phyloP scores from a whole-genome alignment of 768 basidiomycete species.

The Russula emetica region DNA sequence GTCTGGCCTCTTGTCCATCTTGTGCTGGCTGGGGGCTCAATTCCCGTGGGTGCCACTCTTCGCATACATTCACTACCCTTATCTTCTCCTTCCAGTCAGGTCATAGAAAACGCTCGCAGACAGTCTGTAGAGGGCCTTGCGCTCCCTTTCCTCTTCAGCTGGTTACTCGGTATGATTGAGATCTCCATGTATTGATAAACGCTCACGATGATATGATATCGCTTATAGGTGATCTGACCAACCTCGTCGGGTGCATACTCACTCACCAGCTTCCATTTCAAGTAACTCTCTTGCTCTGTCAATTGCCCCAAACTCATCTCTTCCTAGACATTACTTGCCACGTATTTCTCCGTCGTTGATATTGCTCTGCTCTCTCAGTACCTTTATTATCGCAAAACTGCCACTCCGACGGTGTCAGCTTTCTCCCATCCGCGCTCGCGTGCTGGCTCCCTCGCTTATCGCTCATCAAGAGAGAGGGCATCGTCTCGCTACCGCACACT shows the following conservation, averaged over 20 bases:
- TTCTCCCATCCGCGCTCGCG: slow-evolving; percentile 42
- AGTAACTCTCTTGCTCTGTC: slow-evolving; percentile 40
- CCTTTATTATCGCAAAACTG: slow-evolving; percentile 57
- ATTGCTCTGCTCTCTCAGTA: slow-evolving; percentile 72
- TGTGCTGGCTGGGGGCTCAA: slow-evolving; percentile 82
- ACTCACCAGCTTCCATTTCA: slow-evolving; percentile 95
- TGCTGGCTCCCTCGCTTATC: slow-evolving; percentile 40
- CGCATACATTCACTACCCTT: not conserved
- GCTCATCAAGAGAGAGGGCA: slow-evolving; percentile 48
- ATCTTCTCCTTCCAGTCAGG: slow-evolving; percentile 51
- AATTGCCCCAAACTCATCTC: slow-evolving; percentile 22
- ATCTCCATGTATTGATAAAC: not conserved
- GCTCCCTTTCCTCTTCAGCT: slow-evolving; percentile 88
- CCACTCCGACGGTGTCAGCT: slow-evolving; percentile 36
- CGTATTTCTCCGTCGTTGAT: slow-evolving; percentile 87
- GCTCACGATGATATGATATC: slow-evolving; percentile 4
- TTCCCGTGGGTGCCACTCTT: slow-evolving; percentile 61
- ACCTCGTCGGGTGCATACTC: slow-evolving; percentile 85
- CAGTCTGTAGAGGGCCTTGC: slow-evolving; percentile 89
- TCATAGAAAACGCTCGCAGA: slow-evolving; percentile 68
- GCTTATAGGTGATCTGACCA: slow-evolving; percentile 78
- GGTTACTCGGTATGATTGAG: slow-evolving; percentile 69
- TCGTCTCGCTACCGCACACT: slow-evolving; percentile 64
- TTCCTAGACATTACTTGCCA: slow-evolving; percentile 78
- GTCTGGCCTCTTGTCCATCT: slow-evolving; percentile 67